Conservation (phyloP, 371 early-diverging fungal species). For the Mortierella sp. region DNA sequence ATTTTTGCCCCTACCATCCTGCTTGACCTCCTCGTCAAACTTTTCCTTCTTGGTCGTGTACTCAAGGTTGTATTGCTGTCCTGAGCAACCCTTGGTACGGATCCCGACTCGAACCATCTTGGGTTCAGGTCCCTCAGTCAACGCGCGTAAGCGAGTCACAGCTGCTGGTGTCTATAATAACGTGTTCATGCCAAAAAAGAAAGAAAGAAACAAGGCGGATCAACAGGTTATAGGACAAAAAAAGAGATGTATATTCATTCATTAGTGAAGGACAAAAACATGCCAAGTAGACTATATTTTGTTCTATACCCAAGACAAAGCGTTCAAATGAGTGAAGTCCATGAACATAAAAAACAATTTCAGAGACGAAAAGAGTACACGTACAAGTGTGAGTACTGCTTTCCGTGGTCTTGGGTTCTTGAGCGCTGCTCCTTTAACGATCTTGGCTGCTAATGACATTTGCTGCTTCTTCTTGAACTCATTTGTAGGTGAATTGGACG, state of each 20-base stretch:
- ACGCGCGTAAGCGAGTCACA: constrained; percentile 67
- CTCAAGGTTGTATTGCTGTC: constrained; percentile 88
- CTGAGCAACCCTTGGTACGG: constrained; percentile 90
- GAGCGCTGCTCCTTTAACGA: constrained; percentile 27
- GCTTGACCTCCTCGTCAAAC: constrained; percentile 94
- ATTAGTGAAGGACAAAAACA: background rate
- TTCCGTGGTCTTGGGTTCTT: constrained; percentile 20
- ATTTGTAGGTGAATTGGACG: too few relatives aligned
- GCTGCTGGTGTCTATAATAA: constrained; percentile 76
- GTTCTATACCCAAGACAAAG: too few relatives aligned
- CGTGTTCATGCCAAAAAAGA: background rate
- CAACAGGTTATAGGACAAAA: background rate
- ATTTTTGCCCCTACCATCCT: constrained; percentile 83
- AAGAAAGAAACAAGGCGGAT: background rate
- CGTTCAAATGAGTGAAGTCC: too few relatives aligned
- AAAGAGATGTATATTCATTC: too few relatives aligned
- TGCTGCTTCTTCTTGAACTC: too few relatives aligned
- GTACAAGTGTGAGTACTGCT: constrained; percentile 42
- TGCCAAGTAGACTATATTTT: too few relatives aligned
- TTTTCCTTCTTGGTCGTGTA: constrained; percentile 80
- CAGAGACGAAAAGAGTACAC: background rate
- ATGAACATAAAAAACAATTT: too few relatives aligned
- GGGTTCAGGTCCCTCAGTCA: constrained; percentile 69
- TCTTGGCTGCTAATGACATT: constrained; percentile 29
- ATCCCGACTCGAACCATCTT: constrained; percentile 82